phyloP scores from a whole-genome alignment of 345 rosid genomes.

The Noccaea caerulescens region DNA sequence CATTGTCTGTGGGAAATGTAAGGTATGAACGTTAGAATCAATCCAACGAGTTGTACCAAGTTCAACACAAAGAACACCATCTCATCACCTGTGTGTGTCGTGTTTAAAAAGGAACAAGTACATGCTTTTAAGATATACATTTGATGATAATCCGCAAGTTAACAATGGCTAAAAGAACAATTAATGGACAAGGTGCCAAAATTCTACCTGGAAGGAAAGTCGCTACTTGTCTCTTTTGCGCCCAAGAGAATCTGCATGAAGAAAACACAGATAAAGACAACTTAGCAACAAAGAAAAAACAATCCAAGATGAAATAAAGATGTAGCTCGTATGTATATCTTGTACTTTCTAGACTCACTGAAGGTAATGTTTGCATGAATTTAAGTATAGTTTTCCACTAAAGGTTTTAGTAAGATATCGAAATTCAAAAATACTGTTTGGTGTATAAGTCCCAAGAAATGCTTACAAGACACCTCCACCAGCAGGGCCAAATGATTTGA shows the following conservation, averaged over 20 bases:
- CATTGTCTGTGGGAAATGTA: slow-evolving; percentile 26
- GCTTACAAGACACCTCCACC: slow-evolving; percentile 40
- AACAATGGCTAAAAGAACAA: background rate
- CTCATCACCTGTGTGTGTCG: slow-evolving; percentile 27
- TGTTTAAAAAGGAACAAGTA: background rate
- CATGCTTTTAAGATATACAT: background rate
- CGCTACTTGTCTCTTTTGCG: slow-evolving; percentile 28
- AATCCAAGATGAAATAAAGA: slow-evolving; percentile 7
- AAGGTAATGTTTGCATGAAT: slow-evolving; percentile 6
- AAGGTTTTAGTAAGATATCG: background rate
- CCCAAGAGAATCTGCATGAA: slow-evolving; percentile 37
- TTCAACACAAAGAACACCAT: slow-evolving; percentile 41
- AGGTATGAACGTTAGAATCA: slow-evolving; percentile 33
- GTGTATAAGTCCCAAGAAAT: background rate
- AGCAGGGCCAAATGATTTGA: slow-evolving; percentile 41
- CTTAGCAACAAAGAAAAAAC: background rate
- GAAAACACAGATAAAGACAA: too few relatives aligned
- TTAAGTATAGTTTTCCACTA: background rate
- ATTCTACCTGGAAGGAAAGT: slow-evolving; percentile 28
- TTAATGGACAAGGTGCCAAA: background rate
- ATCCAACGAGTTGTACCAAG: slow-evolving; percentile 31
- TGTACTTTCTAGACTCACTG: background rate
- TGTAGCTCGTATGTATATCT: background rate
- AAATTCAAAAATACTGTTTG: background rate
- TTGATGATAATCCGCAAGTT: background rate